A percentile compares a stretch with the other conserved stretches of the same genome.
Conservation (phyloP, 1,284 basidiomycete species). For the Porodaedalea pini region DNA sequence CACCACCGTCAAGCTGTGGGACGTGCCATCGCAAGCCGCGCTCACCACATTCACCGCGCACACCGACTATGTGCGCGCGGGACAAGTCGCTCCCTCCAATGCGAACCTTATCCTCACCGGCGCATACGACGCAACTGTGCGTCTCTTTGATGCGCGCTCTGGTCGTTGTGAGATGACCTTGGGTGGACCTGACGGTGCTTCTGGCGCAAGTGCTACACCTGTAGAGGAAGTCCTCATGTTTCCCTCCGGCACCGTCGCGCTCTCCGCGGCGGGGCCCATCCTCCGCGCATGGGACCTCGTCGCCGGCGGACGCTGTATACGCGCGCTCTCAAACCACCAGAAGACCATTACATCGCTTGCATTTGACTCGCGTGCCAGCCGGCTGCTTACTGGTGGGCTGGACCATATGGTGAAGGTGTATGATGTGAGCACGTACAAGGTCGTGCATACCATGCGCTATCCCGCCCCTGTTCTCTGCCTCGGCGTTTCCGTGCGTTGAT, state of each 20-base stretch:
- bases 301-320: slow-evolving; percentile 84
- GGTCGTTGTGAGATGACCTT: slow-evolving; percentile 82
- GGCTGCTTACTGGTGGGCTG: slow-evolving; percentile 86
- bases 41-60: slow-evolving; percentile 81
- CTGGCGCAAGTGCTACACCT: slow-evolving; percentile 52
- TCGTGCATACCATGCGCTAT: slow-evolving; percentile 98
- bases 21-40: slow-evolving; percentile 86
- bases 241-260: slow-evolving; percentile 82
- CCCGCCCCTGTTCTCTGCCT: slow-evolving; percentile 89
- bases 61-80: slow-evolving; percentile 94
- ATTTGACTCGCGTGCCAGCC: slow-evolving; percentile 72
- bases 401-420: slow-evolving; percentile 99
- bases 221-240: slow-evolving; percentile 96
- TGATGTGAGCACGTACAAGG: slow-evolving; percentile 90
- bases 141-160: slow-evolving; percentile 85
- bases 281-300: slow-evolving; percentile 95
- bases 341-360: slow-evolving; percentile 92
- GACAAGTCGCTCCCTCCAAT: slow-evolving; percentile 79
- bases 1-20: slow-evolving; percentile 91
- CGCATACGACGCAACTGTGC: slow-evolving; percentile 91
- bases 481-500: slow-evolving; percentile 74
- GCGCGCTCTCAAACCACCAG: slow-evolving; percentile 94
- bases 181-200: slow-evolving; percentile 43
- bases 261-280: slow-evolving; percentile 91
- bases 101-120: slow-evolving; percentile 87